A percentile compares a stretch with the other conserved stretches of the same genome.
Conservation (phyloP, 495 filamentous ascomycete genomes). For the Sphaerosporella brunnea region DNA sequence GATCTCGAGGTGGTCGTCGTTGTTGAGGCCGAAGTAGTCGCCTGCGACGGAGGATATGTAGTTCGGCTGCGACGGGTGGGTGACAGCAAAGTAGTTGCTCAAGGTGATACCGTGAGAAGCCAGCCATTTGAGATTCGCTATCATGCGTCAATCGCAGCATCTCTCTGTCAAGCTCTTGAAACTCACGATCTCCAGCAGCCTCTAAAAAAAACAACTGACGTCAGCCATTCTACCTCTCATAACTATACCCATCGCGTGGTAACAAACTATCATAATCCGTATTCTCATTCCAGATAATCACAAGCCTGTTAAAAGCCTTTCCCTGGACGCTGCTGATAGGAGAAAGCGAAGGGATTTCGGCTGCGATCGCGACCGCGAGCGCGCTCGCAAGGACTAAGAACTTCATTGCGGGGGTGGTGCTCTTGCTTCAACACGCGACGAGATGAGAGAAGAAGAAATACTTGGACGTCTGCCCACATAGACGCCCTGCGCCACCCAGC, state of each 20-base stretch:
- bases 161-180: too few species aligned
- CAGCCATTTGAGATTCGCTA: constrained; percentile 37
- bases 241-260: too few species aligned
- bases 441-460: too few species aligned
- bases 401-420: too few species aligned
- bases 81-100: constrained; percentile 44
- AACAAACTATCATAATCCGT: constrained; percentile 40
- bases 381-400: too few species aligned
- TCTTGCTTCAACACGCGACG: too few species aligned
- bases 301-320: constrained; percentile 47
- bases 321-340: constrained; percentile 45
- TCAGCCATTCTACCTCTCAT: too few species aligned
- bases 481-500: too few species aligned
- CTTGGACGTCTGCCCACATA: too few species aligned
- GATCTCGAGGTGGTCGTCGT: constrained; percentile 41
- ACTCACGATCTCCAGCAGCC: constrained; percentile 21
- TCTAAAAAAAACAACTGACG: too few species aligned
- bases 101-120: constrained; percentile 45
- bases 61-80: constrained; percentile 56
- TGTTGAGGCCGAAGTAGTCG: constrained; percentile 51
- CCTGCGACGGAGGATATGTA: constrained; percentile 46
- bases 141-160: too few species aligned
- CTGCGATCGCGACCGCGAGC: too few species aligned
- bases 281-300: constrained; percentile 58
- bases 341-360: not conserved